A percentile compares a stretch with the other conserved stretches of the same genome.
These are phyloP conservation scores for Cladorrhinum samala DNA, from an alignment of 495 filamentous ascomycete genomes.

Conservation along the genomic window DNA sequence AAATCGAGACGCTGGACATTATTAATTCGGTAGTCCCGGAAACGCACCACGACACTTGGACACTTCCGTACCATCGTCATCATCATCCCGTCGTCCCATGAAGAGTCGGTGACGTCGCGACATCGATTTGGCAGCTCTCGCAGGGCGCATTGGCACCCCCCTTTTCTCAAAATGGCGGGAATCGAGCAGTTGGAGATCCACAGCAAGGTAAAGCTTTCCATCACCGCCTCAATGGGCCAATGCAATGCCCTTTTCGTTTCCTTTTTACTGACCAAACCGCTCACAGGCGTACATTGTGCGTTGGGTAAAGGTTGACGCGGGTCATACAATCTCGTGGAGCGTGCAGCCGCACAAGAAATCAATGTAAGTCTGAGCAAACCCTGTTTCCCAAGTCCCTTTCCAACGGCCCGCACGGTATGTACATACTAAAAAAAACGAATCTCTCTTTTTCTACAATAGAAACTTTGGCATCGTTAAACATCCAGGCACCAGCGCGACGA, in stretches of 20 bases:
- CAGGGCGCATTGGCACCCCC: not conserved
- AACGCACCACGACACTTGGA: too few species aligned
- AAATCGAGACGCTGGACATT: too few species aligned
- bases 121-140: not conserved
- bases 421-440: not conserved
- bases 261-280: not conserved
- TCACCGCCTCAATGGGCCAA: too few species aligned
- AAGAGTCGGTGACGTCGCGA: not conserved
- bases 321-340: constrained; percentile 94
- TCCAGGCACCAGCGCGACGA: constrained; percentile 62
- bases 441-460: constrained; percentile 28
- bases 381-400: not conserved
- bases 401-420: too few species aligned
- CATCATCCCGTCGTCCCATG: not conserved
- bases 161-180: constrained; percentile 57
- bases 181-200: constrained; percentile 98
- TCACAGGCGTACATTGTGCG: constrained; percentile 97
- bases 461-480: constrained; percentile 98
- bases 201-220: constrained; percentile 76
- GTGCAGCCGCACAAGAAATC: constrained; percentile 96
- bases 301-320: constrained; percentile 86
- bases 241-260: too few species aligned
- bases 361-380: constrained; percentile 44
- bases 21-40: too few species aligned
- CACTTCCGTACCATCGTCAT: too few species aligned